phyloP scores from a whole-genome alignment of 2,329 filamentous ascomycete species.

The Pseudopithomyces maydicus region DNA sequence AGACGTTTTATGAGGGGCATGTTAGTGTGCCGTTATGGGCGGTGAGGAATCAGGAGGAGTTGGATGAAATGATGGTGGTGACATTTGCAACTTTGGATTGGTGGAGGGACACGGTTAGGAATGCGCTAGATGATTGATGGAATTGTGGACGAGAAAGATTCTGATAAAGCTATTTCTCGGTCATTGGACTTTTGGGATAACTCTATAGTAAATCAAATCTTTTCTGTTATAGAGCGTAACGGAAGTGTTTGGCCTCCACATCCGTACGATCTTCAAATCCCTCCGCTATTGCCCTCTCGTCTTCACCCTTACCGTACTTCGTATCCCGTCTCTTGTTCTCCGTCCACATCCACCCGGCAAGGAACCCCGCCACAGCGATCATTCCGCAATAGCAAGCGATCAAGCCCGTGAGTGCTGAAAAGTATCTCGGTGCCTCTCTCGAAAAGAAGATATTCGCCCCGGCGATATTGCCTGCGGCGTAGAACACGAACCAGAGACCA shows the following conservation, averaged over 20 bases:
- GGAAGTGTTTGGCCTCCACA: conserved; percentile 37
- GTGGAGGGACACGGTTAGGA: background rate
- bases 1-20: background rate
- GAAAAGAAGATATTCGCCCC: conserved; percentile 56
- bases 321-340: conserved; percentile 39
- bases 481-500: conserved; percentile 56
- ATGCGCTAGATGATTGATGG: too few species aligned
- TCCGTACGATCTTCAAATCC: conserved; percentile 45
- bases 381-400: conserved; percentile 52
- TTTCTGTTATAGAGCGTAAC: conserved; percentile 35
- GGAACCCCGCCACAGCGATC: conserved; percentile 36
- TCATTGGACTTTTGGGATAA: too few species aligned
- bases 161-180: too few species aligned
- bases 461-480: conserved; percentile 56
- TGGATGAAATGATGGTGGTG: background rate
- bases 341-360: conserved; percentile 38
- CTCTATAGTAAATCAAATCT: too few species aligned
- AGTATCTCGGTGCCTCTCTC: conserved; percentile 51
- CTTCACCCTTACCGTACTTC: conserved; percentile 31
- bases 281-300: conserved; percentile 37
- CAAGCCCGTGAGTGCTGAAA: conserved; percentile 51
- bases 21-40: background rate
- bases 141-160: too few species aligned
- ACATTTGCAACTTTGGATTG: background rate
- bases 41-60: background rate